A percentile compares a stretch with the other conserved stretches of the same genome.
Evolutionary conservation across 345 rosid genomes (phyloP).

Genomic region (Camelina neglecta): DNA sequence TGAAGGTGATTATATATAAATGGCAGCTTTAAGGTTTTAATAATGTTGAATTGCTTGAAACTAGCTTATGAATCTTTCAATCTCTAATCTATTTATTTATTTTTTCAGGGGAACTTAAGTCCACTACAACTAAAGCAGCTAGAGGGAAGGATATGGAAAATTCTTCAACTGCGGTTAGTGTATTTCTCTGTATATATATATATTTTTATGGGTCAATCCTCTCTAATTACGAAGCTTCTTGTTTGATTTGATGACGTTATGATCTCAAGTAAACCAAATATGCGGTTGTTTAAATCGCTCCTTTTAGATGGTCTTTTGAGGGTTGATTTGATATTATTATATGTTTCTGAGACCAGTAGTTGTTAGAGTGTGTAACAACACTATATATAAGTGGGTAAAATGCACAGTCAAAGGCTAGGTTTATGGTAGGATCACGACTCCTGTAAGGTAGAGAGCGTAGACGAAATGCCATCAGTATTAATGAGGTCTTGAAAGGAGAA

Average conservation of each 20-base stretch:
- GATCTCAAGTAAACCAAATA: constrained; percentile 5
- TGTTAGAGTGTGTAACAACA: too few relatives aligned
- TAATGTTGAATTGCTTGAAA: constrained; percentile 5
- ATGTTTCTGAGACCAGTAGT: too few relatives aligned
- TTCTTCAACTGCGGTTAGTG: constrained; percentile 22
- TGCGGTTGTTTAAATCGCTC: not conserved
- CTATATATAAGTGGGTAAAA: too few relatives aligned
- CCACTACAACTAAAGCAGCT: constrained; percentile 11
- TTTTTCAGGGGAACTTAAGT: constrained; percentile 13
- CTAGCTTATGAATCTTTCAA: constrained; percentile 25
- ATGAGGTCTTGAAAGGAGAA: not conserved
- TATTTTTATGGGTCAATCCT: not conserved
- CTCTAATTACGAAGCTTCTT: not conserved
- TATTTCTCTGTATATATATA: too few relatives aligned
- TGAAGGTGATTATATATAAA: constrained; percentile 21
- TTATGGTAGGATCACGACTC: too few relatives aligned
- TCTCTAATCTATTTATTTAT: not conserved
- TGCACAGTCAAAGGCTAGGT: too few relatives aligned
- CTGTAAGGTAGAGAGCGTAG: too few relatives aligned
- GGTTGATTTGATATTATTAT: not conserved
- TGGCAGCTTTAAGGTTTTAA: not conserved
- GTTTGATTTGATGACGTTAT: not conserved
- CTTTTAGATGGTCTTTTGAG: not conserved
- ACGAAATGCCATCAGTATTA: too few relatives aligned
- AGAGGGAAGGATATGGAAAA: constrained; percentile 19